Conservation (phyloP, 2,329 filamentous ascomycete genomes). For the Colletotrichum kahawae region DNA sequence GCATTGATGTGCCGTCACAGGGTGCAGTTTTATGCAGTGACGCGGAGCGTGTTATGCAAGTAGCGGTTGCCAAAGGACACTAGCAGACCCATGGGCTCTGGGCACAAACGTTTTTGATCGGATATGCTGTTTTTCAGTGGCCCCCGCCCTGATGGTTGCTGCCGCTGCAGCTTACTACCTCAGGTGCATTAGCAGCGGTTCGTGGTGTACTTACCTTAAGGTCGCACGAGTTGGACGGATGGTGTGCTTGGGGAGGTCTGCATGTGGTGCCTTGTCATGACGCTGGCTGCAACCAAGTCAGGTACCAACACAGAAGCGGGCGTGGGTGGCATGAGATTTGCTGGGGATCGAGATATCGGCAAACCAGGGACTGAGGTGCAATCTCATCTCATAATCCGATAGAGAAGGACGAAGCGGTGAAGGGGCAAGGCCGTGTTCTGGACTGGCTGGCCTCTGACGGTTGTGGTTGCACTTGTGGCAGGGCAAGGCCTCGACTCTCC, state of each 20-base stretch:
- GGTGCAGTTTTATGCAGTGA: constrained; percentile 12
- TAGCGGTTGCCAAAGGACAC: not conserved
- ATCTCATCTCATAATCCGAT: not conserved
- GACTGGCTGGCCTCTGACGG: not conserved
- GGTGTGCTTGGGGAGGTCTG: not conserved
- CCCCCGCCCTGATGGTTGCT: not conserved
- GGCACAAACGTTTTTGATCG: constrained; percentile 3
- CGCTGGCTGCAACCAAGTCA: constrained; percentile 13
- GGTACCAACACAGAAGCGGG: constrained; percentile 4
- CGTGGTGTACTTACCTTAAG: not conserved
- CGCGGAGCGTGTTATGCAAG: constrained; percentile 12
- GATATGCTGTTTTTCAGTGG: constrained; percentile 4
- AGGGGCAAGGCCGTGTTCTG: not conserved
- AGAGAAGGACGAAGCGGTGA: not conserved
- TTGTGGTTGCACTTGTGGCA: not conserved
- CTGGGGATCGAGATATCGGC: constrained; percentile 9
- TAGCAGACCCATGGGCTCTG: not conserved
- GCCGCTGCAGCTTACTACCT: not conserved
- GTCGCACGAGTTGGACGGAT: not conserved
- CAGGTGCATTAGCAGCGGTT: not conserved
- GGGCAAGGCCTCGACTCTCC: not conserved
- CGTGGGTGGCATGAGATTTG: not conserved
- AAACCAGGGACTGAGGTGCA: not conserved
- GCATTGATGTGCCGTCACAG: constrained; percentile 1
- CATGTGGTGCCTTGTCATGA: constrained; percentile 6